Evolutionary conservation across 306 rosid species (phyloP), one percentile per base, ranked within the genome.

Genomic region (Boehmeria nivea): DNA sequence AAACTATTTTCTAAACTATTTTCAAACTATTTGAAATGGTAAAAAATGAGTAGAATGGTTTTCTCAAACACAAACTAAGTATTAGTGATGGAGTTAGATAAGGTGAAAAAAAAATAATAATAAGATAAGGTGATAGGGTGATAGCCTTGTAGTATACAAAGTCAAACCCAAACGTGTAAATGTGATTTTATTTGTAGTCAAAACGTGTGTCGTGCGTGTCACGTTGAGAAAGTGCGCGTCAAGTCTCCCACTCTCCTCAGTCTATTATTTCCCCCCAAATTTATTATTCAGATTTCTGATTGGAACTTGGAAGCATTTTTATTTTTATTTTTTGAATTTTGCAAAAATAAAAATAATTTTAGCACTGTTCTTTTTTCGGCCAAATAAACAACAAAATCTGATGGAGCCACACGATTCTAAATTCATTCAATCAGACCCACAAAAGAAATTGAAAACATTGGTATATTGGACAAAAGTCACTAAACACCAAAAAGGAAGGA

Each of bases 291-390:
- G n/a, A n/a, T 53, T 7, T 36, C 13, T 9, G 10, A 13, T 1
- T 16, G 4, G 18, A 9, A 48, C 31, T 1, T 31, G 7, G 8
- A 49, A 21, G 9, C 33, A 12, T 3, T 23, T 50, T 22, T 12
- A 11, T 3, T 24, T 24, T 50, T 3, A 0, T 24, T 50, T 22
- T 50, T 31, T n/a, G n/a, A n/a, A n/a, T n/a, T n/a, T n/a, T n/a
- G n/a, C n/a, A n/a, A n/a, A n/a, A n/a, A n/a, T n/a, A n/a, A n/a
- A n/a, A n/a, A n/a, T 31, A 4, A 31, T 10, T 31, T 31, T 13
- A 20, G 13, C 28, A 69, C 69, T 69, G 68, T 69, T 61, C 59
- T 8, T 39, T 47, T 55, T 61, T 48, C 74, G 64, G 59, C 74
- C 2, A 1, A n/a, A 36, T 45, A 28, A 22, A 17, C 17, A 16